Base-by-base conservation (phyloP, 2,329 filamentous ascomycete species). In the Coniosporium tulheliwenetii region DNA sequence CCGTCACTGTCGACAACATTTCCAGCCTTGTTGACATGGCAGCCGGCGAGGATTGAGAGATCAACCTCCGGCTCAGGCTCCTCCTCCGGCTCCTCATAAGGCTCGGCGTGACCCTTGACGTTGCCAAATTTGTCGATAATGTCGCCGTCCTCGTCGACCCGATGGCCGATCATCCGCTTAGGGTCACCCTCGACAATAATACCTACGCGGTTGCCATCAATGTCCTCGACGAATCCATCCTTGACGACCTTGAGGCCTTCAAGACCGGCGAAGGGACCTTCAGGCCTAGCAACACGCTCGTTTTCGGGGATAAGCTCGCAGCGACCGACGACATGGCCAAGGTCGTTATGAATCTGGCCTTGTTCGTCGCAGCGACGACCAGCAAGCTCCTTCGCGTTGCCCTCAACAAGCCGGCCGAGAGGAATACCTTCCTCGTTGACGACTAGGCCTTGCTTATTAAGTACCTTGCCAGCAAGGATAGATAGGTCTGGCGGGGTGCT, bases 121-220 rank as follows among this genome's bases (percentile, higher is more conserved):
- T 73, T 75, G 43, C 73, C 76, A 53, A 85, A 86, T 57, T 77
- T 78, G 65, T 91, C 85, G 42, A 82, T 68, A 30, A 93, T 77
- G 43, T 91, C 84, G 32, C 85, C 85, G 47, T 93, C 84, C 45
- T 85, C 79, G 43, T 91, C 85, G 13, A 91, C 84, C 8, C 67
- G 52, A 37, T 83, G 79, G 12, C 85, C 85, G 32, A 79, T 74
- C 1, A 93, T 70, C 39, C 69, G 65, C 69, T 85, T 85, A 31
- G 71, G 57, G 41, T 93, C 81, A 2, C 84, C 85, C 37, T 77
- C 73, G 3, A 72, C 66, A 33, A 89, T 70, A 35, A 79, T 69
- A 15, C 85, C 85, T 38, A 91, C 81, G 16, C 81, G 69, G 46
- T 82, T 76, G 31, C 81, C 83, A 70, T 93, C 70, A 71, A 79